Conservation (phyloP, 2,329 filamentous ascomycete species). For the Ophiostoma angusticollis region DNA sequence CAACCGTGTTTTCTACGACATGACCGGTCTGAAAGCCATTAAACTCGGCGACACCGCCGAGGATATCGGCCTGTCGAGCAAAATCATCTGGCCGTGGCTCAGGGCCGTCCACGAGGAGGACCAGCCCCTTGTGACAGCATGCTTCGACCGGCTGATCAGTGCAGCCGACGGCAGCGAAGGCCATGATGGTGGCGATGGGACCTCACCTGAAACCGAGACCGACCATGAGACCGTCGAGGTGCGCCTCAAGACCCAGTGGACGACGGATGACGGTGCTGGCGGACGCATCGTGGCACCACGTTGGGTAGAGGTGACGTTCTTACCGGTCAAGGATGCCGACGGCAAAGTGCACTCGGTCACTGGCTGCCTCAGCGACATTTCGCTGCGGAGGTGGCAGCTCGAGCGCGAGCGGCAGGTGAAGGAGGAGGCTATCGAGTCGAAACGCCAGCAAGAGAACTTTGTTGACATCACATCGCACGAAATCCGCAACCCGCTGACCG, state of each 20-base stretch:
- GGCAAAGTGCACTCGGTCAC: slow-evolving; percentile 35
- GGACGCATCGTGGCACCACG: slow-evolving; percentile 31
- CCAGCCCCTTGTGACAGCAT: slow-evolving; percentile 25
- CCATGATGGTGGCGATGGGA: slow-evolving; percentile 1
- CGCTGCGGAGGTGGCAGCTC: slow-evolving; percentile 37
- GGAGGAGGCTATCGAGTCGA: slow-evolving; percentile 45
- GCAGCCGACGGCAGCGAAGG: neutral
- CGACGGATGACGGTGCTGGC: slow-evolving; percentile 31
- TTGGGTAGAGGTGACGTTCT: slow-evolving; percentile 37
- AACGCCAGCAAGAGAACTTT: slow-evolving; percentile 65
- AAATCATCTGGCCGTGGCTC: slow-evolving; percentile 31
- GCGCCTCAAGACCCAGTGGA: slow-evolving; percentile 34
- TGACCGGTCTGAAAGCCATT: slow-evolving; percentile 36
- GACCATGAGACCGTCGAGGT: slow-evolving; percentile 34
- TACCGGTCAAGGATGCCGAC: slow-evolving; percentile 35
- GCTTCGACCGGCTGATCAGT: slow-evolving; percentile 25
- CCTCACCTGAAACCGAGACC: slow-evolving; percentile 20
- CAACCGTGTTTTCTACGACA: slow-evolving; percentile 40
- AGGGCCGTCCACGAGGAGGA: slow-evolving; percentile 34
- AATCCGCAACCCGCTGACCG: slow-evolving; percentile 60
- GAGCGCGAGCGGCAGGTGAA: slow-evolving; percentile 36
- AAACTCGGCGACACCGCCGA: slow-evolving; percentile 28
- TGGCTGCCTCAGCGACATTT: slow-evolving; percentile 37
- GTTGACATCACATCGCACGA: slow-evolving; percentile 66
- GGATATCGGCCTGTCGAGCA: slow-evolving; percentile 26